Evolutionary conservation across 2,329 filamentous ascomycete species (phyloP).

Genomic region (Aspergillus felis): DNA sequence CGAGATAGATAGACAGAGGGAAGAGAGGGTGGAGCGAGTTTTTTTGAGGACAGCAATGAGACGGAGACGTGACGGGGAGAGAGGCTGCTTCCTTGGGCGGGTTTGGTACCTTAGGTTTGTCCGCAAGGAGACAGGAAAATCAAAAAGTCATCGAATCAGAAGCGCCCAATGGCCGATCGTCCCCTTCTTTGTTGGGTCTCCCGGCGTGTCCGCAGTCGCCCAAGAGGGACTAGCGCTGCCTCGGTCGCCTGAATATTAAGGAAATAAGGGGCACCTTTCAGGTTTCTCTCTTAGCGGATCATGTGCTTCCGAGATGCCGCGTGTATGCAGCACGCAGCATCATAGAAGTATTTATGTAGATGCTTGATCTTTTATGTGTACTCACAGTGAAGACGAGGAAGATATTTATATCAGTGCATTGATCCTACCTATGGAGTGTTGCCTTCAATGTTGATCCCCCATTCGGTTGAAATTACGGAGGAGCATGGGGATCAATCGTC

Average conservation of each 20-base stretch:
- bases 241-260: constrained; percentile 13
- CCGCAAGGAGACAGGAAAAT: constrained; percentile 4
- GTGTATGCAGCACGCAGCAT: not conserved
- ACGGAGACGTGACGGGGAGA: not conserved
- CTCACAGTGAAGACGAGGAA: not conserved
- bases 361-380: not conserved
- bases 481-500: not conserved
- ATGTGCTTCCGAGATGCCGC: constrained; percentile 11
- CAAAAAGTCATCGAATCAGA: not conserved
- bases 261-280: constrained; percentile 19
- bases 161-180: constrained; percentile 6
- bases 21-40: constrained; percentile 25
- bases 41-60: not conserved
- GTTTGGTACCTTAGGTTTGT: not conserved
- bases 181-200: constrained; percentile 12
- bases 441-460: not conserved
- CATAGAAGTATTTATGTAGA: not conserved
- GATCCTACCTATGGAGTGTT: not conserved
- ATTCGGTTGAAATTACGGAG: not conserved
- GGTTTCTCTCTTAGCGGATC: constrained; percentile 5
- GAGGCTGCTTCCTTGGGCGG: not conserved
- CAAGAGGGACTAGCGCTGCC: constrained; percentile 22
- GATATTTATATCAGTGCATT: not conserved
- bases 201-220: constrained; percentile 24
- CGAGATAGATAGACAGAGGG: constrained; percentile 11